Evolutionary conservation across 768 basidiomycete genomes (phyloP), one percentile per base, ranked within the genome.

Genomic region (Baorangia bicolor): DNA sequence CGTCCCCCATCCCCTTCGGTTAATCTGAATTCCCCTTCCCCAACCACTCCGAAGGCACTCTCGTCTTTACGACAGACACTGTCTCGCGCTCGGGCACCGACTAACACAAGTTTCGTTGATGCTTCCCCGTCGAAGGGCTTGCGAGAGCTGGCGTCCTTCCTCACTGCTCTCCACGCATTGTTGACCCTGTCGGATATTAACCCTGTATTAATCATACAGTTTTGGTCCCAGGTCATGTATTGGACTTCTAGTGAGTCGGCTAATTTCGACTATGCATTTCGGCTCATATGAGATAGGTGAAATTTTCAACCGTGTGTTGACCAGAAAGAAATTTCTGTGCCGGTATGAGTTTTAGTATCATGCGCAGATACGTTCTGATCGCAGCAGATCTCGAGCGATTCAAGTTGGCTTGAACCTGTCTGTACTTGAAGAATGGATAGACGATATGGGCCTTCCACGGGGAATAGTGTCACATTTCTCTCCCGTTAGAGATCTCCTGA

Each of bases 181-280:
- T 78, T 99, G 16, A 82, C 85, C 21, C 75, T 94, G 37, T 92
- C 95, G 44, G 90, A 94, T 54, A 83, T 98, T 61, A 98, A 98
- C 67, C 93, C 97, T 14, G 86, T 82, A 9, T 77, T 98, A 18
- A 86, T 86, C 48, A 86, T 88, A 7, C 97, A 99, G 69, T 79
- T 95, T 47, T 96, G 94, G 86, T 95, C 94, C 1, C 97, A 99
- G 72, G 85, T 97, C n/a, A 88, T 97, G 78, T 98, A 95, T 69
- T 99, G 97, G 97, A 88, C 94, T 51, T 88, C 94, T 23, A 92
- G 94, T 91, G 78, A 78, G 86, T 63, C 2, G 14, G n/a, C 69
- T n/a, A 63, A 13, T 11, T 42, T 35, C 37, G 20, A 16, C 23
- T 30, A 27, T 51, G 30, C 20, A 48, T 35, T 41, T 21, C 38